Evolutionary conservation across 179 eudicot species (phyloP).

Genomic region (Silene coronaria): DNA sequence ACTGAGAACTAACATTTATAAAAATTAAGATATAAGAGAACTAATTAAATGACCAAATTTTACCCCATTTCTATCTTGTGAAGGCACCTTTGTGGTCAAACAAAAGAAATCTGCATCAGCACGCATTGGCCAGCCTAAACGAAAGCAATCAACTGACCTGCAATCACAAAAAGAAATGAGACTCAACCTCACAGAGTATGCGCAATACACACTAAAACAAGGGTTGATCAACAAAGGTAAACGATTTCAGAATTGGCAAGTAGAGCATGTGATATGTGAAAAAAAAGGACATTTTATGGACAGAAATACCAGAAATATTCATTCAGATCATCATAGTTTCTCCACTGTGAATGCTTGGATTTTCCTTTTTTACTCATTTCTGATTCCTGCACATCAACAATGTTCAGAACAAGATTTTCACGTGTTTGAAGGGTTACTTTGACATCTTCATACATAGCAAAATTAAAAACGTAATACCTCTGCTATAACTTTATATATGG

Average conservation of each 20-base stretch:
- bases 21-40: not conserved
- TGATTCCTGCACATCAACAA: conserved; percentile 54
- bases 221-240: not conserved
- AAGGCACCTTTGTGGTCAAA: conserved; percentile 28
- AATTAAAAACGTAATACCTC: conserved; percentile 37
- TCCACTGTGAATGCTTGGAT: conserved; percentile 91
- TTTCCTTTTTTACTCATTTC: conserved; percentile 66
- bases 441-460: not conserved
- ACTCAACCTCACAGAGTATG: not conserved
- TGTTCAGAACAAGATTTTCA: not conserved
- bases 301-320: conserved; percentile 77
- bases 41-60: conserved; percentile 1
- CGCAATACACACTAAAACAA: not conserved
- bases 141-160: conserved; percentile 93
- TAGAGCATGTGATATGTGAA: not conserved
- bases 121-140: conserved; percentile 98
- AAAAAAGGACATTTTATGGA: not conserved
- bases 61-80: conserved; percentile 58
- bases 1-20: not conserved
- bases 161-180: not conserved
- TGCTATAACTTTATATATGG: conserved; percentile 73
- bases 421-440: not conserved
- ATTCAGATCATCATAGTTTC: conserved; percentile 92
- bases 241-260: not conserved
- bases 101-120: conserved; percentile 82